Base-by-base conservation (phyloP, 306 rosid species). In the Pyrus communis region DNA sequence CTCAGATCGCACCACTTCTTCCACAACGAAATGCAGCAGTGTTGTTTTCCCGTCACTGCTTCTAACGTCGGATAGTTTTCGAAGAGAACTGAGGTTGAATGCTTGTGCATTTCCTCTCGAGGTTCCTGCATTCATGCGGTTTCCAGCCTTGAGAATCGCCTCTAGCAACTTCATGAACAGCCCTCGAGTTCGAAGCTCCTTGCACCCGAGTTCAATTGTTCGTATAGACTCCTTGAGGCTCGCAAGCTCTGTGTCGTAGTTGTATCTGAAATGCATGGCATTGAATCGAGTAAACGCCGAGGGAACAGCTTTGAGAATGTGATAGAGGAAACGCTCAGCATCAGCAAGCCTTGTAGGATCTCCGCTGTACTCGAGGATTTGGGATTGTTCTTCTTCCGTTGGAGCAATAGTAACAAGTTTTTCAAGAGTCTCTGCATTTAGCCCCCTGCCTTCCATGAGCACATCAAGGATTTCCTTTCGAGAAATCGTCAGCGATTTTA, bases 71-170 rank as follows among this genome's bases (percentile, higher is more conserved):
- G 97, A 89, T 46, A 96, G 99, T 74, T 92, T 96, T 60, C 94
- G 85, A 1, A 96, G 85, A 80, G 99, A 84, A 68, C 73, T 81
- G 81, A 96, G 90, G 81, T 91, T 86, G 84, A 96, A 96, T 66
- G 99, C 99, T 79, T 90, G 91, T 33, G 99, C 99, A 82, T 96
- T 91, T 22, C 99, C 99, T 79, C 99, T 80, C 0, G 92, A 77
- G 68, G 99, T 96, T 45, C 98, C 99, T 1, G 98, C 98, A 79
- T 96, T 96, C 96, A 96, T 87, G 5, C 97, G 88, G 71, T 96
- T 96, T 38, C 98, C 99, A 7, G 99, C 93, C 78, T 96, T 96
- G 58, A 96, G 98, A 21, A 93, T 86, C 28, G 98, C 99, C 80
- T 96, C 99, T 13, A 96, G 93, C 19, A 96, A 92, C 75, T 96